These are phyloP conservation scores for Chimonanthus salicifolius DNA, from an alignment of 164 flowering plant species.

Conservation along the genomic window DNA sequence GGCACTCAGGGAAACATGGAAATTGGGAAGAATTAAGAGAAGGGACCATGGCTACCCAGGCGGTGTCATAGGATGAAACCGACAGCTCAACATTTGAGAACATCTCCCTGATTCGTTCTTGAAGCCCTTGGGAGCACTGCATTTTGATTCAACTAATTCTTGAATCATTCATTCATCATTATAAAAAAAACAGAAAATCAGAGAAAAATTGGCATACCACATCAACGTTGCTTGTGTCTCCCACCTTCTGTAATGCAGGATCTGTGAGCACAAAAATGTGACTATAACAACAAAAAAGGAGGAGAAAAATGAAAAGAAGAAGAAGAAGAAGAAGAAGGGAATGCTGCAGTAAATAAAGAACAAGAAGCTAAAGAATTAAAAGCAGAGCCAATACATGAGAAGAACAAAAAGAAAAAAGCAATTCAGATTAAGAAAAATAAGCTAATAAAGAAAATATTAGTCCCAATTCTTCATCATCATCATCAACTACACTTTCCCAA, in stretches of 20 bases:
- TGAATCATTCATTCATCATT: neutral
- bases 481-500: too few relatives aligned
- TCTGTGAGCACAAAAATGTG: neutral
- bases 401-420: too few relatives aligned
- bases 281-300: neutral
- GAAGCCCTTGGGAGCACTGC: constrained; percentile 15
- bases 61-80: constrained; percentile 85
- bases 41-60: constrained; percentile 97
- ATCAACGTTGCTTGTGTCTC: neutral
- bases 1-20: constrained; percentile 69
- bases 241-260: neutral
- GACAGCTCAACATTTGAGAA: constrained; percentile 58
- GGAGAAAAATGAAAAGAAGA: neutral
- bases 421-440: too few relatives aligned
- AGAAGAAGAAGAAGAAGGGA: too few relatives aligned
- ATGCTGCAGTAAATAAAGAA: neutral
- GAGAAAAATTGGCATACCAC: neutral
- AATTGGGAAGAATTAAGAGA: constrained; percentile 34
- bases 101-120: constrained; percentile 51
- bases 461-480: too few relatives aligned
- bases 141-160: neutral
- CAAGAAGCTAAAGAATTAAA: neutral
- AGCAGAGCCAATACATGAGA: too few relatives aligned
- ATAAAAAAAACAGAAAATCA: neutral
- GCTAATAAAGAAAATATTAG: too few relatives aligned